phyloP scores from a whole-genome alignment of 2,329 filamentous ascomycete species.

The Hypoxylon sp. region DNA sequence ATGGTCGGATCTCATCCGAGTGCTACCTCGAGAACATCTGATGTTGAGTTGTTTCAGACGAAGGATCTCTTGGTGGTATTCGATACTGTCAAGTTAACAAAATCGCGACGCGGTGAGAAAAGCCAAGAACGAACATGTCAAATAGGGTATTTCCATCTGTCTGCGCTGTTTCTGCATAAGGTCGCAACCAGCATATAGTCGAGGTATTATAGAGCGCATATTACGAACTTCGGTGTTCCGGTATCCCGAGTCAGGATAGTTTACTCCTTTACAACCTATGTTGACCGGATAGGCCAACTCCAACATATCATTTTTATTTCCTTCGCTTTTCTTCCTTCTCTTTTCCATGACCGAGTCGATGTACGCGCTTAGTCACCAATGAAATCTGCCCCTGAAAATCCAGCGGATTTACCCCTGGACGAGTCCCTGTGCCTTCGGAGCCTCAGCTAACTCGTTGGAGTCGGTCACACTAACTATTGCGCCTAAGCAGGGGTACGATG shows the following conservation, averaged over 20 bases:
- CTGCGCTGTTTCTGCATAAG: constrained; percentile 8
- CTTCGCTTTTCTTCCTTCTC: neutral
- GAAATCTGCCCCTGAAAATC: constrained; percentile 24
- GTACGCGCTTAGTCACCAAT: constrained; percentile 18
- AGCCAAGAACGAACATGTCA: constrained; percentile 29
- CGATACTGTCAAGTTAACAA: constrained; percentile 18
- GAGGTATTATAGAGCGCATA: neutral
- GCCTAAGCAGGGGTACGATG: constrained; percentile 4
- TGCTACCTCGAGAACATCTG: constrained; percentile 24
- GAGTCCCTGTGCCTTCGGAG: constrained; percentile 18
- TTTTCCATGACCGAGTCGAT: neutral
- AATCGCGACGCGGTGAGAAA: constrained; percentile 12
- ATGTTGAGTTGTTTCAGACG: constrained; percentile 11
- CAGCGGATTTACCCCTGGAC: constrained; percentile 11
- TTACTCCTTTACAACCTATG: neutral
- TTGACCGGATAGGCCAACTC: neutral
- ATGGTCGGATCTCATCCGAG: constrained; percentile 33
- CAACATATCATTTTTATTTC: neutral
- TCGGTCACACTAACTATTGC: constrained; percentile 18
- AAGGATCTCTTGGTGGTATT: constrained; percentile 17
- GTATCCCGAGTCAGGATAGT: neutral
- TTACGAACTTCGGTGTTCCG: neutral
- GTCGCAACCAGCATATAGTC: constrained; percentile 3
- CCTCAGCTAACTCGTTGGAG: neutral
- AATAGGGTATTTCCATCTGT: constrained; percentile 15